A percentile compares a stretch with the other conserved stretches of the same genome.
phyloP scores from a whole-genome alignment of 257 asterid genomes.

The Orobanche coerulescens region DNA sequence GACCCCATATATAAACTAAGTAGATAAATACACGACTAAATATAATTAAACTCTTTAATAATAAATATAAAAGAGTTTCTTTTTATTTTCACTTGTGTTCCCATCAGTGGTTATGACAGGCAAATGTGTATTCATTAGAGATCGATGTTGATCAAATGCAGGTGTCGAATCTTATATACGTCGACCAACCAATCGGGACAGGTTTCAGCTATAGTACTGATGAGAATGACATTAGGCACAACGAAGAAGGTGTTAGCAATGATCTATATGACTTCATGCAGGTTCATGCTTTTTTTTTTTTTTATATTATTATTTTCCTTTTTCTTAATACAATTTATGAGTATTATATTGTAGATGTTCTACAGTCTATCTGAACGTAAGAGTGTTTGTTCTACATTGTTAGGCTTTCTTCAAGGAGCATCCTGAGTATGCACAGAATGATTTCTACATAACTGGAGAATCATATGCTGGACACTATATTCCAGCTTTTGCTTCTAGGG shows the following conservation, averaged over 20 bases:
- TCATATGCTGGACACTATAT: constrained; percentile 57
- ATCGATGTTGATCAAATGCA: constrained; percentile 21
- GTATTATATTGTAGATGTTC: too few relatives aligned
- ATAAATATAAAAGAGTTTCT: too few relatives aligned
- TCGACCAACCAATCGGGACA: constrained; percentile 55
- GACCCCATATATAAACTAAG: too few relatives aligned
- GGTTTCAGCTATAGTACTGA: constrained; percentile 55
- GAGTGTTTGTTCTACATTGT: neutral
- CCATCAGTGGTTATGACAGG: too few relatives aligned
- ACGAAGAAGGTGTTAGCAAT: constrained; percentile 47
- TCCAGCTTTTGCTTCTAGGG: constrained; percentile 49
- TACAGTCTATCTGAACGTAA: neutral
- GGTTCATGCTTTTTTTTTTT: constrained; percentile 24
- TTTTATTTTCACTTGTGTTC: too few relatives aligned
- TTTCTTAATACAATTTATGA: too few relatives aligned
- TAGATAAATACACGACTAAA: too few relatives aligned
- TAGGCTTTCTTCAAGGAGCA: constrained; percentile 48
- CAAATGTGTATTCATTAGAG: neutral
- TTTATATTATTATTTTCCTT: too few relatives aligned
- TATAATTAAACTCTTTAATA: too few relatives aligned
- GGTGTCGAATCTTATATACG: constrained; percentile 49
- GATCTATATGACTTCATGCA: constrained; percentile 50
- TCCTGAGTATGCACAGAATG: constrained; percentile 35
- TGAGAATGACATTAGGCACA: constrained; percentile 36
- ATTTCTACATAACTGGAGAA: constrained; percentile 52